Base-by-base conservation (phyloP, 176 grass and related monocot species). In the Oryza officinalis region DNA sequence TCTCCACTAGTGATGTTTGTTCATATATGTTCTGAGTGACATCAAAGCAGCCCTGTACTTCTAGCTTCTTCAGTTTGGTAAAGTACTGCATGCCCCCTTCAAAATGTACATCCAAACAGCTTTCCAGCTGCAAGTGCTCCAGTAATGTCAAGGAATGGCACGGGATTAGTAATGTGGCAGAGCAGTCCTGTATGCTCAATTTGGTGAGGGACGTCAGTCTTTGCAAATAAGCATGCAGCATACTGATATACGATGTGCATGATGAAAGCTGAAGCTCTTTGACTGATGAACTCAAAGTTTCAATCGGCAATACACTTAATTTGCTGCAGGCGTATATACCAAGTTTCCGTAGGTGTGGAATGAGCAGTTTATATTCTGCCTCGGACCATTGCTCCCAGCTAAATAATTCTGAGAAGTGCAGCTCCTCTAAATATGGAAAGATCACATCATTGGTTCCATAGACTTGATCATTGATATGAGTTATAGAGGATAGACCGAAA, bases 341-440 rank as follows among this genome's bases (percentile, higher is more conserved):
- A 14, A 84, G 50, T 63, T 23, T 74, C 18, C 35, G 10, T 25
- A 84, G 69, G 63, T 47, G 18, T 8, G 67, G 81, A 45, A 40
- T 27, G 7, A 83, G 63, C 31, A 35, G 26, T 25, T 44, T 41
- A 30, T 60, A 46, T 60, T 72, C 27, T 83, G 57, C n/a, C 28
- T 50, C 69, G 5, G 18, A 63, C 85, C 71, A 83, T 66, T 73
- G 45, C 37, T 28, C 47, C 25, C 71, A 71, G 23, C 46, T 63
- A 41, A 45, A 27, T 20, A 65, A 65, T 32, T 79, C 14, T 7
- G 17, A 9, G 20, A 72, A 79, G 27, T 25, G 30, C 41, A 84
- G n/a, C 23, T 88, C 49, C 38, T 68, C 83, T 69, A 88, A 78
- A 44, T 50, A 41, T 72, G 65, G 80, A 27, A 88, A 88, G 32